phyloP scores from a whole-genome alignment of 768 basidiomycete species.

The Psilocybe subaeruginosa region DNA sequence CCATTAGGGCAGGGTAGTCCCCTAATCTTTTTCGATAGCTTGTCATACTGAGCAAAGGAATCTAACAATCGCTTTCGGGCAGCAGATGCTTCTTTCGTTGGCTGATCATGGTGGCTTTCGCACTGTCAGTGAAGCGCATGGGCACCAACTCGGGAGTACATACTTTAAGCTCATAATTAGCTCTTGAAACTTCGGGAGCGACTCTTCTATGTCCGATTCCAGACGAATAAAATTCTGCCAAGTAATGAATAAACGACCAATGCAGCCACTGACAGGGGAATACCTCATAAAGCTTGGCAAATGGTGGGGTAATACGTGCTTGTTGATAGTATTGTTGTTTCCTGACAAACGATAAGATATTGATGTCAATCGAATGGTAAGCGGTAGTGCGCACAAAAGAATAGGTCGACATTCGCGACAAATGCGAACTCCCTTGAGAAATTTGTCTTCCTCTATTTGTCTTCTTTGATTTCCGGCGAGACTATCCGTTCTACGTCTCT shows the following conservation, averaged over 20 bases:
- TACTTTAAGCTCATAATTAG: slow-evolving; percentile 73
- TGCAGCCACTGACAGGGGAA: not conserved
- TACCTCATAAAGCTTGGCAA: slow-evolving; percentile 75
- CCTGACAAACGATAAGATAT: slow-evolving; percentile 37
- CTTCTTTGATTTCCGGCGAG: slow-evolving; percentile 39
- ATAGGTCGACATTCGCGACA: slow-evolving; percentile 84
- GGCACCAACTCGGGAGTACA: slow-evolving; percentile 16
- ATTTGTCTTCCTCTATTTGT: slow-evolving; percentile 72
- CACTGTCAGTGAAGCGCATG: not conserved
- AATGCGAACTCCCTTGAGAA: slow-evolving; percentile 85
- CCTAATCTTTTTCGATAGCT: slow-evolving; percentile 83
- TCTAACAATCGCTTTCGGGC: slow-evolving; percentile 84
- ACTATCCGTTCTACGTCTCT: slow-evolving; percentile 41
- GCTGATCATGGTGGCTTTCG: slow-evolving; percentile 47
- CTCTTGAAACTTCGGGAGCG: slow-evolving; percentile 89
- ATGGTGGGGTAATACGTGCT: slow-evolving; percentile 55
- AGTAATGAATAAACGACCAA: not conserved
- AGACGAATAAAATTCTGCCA: slow-evolving; percentile 67
- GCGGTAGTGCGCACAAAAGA: slow-evolving; percentile 61
- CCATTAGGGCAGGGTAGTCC: slow-evolving; percentile 65
- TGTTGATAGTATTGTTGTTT: slow-evolving; percentile 82
- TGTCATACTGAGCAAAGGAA: slow-evolving; percentile 88
- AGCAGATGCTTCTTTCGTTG: slow-evolving; percentile 66
- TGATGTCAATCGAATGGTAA: not conserved
- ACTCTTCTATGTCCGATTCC: slow-evolving; percentile 89